Evolutionary conservation across 1,284 basidiomycete genomes (phyloP), one percentile per base, ranked within the genome.

Genomic region (Marasmius sp.): DNA sequence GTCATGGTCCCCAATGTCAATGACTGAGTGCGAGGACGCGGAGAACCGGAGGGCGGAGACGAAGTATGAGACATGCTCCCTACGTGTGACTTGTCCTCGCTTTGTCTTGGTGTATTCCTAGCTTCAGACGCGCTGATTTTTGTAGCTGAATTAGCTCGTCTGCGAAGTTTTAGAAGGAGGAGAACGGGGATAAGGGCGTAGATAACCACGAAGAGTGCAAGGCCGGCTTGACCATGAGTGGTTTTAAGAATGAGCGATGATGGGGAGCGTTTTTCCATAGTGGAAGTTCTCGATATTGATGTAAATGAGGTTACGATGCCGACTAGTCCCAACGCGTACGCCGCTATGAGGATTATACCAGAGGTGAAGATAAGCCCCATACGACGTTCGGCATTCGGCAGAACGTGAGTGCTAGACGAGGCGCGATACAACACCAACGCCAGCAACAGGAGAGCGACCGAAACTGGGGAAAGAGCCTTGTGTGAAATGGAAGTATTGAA

Each of bases 281-380:
- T 52, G 45, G 69, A 63, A 51, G 70, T 65, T n/a, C 69, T 68
- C 6, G 77, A 75, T 59, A 83, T 79, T 33, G 86, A 81, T 0
- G 85, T 86, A 73, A 92, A 91, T 10, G 89, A 80, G 2, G 81
- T 77, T 18, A 77, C 81, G 43, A 92, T 71, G 7, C 89, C 88
- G 20, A 77, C 85, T 20, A 91, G 67, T 22, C 89, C 90, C 27
- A 85, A 66, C 33, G 76, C 84, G 69, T 85, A 91, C n/a, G 86
- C 83, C 9, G 73, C 76, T 33, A 87, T 61, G 10, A 77, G 77
- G 50, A 83, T 65, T 18, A 80, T 62, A 11, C 72, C 70, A 38
- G 79, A 76, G 6, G 76, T 61, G 65, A 76, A 81, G 55, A 75
- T 64, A 58, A 81, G 66, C 8, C 64, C 63, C 33, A 72, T 58